Evolutionary conservation across 2,329 filamentous ascomycete genomes (phyloP).

Genomic region (Plenodomus lindquistii): DNA sequence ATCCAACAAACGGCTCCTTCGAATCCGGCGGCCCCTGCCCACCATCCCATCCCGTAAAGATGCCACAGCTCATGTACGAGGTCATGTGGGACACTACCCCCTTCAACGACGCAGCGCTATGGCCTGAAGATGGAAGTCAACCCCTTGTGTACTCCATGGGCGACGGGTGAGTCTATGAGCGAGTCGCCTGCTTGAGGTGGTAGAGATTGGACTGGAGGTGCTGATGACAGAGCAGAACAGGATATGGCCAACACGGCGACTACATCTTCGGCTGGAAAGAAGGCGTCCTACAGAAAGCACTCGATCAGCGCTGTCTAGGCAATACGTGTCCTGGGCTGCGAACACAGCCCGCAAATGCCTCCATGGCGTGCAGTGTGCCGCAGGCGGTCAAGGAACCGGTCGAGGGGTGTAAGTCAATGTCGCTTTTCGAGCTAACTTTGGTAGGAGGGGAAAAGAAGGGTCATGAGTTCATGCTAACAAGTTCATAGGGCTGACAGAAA

Average conservation of each 20-base stretch:
- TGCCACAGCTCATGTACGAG: slow-evolving; percentile 32
- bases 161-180: slow-evolving; percentile 47
- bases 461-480: no score
- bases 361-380: slow-evolving; percentile 19
- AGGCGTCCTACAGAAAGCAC: slow-evolving; percentile 50
- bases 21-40: slow-evolving; percentile 48
- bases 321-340: slow-evolving; percentile 47
- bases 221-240: slow-evolving; percentile 52
- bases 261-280: slow-evolving; percentile 59
- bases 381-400: slow-evolving; percentile 27
- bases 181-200: no score
- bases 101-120: slow-evolving; percentile 29
- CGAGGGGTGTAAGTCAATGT: slow-evolving; percentile 21
- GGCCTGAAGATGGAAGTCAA: slow-evolving; percentile 37
- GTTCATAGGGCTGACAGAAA: slow-evolving; percentile 17
- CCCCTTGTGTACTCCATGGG: slow-evolving; percentile 36
- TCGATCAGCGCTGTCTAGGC: slow-evolving; percentile 44
- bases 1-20: background rate
- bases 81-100: slow-evolving; percentile 43
- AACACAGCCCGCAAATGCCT: slow-evolving; percentile 45
- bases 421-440: background rate
- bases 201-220: slow-evolving; percentile 27
- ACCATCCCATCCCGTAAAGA: slow-evolving; percentile 47
- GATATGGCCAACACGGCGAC: slow-evolving; percentile 56
- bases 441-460: background rate